These are phyloP conservation scores for Yamadazyma sp. DNA, from an alignment of 1,139 yeast genomes.

Conservation along the genomic window DNA sequence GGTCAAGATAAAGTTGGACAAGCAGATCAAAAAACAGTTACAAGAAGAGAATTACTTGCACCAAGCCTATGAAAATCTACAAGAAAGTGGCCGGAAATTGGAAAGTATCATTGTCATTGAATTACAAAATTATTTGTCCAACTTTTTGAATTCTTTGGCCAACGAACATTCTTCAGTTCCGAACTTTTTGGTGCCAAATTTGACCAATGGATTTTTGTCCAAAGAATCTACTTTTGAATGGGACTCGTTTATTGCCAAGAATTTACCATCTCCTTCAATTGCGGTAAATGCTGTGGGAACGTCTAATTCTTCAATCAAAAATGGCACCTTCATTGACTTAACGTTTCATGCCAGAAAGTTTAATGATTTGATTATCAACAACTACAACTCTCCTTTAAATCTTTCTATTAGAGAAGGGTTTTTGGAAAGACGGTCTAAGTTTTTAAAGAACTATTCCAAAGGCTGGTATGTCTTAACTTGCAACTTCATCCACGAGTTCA, in stretches of 20 bases:
- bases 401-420: conserved; percentile 74
- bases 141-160: conserved; percentile 66
- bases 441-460: conserved; percentile 80
- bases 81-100: conserved; percentile 83
- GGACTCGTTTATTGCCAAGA: conserved; percentile 77
- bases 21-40: conserved; percentile 73
- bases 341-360: conserved; percentile 66
- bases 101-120: conserved; percentile 87
- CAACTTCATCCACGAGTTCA: conserved; percentile 85
- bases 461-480: conserved; percentile 94
- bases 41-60: conserved; percentile 83
- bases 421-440: conserved; percentile 88
- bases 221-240: conserved; percentile 84
- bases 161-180: conserved; percentile 70
- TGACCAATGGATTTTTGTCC: conserved; percentile 71
- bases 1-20: conserved; percentile 68
- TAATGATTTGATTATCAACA: conserved; percentile 61
- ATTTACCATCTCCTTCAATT: conserved; percentile 44
- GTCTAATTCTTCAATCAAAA: conserved; percentile 23
- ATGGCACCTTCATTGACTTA: conserved; percentile 73
- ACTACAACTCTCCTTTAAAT: conserved; percentile 70
- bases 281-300: conserved; percentile 32
- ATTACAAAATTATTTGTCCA: conserved; percentile 75
- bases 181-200: conserved; percentile 61
- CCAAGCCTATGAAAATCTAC: conserved; percentile 85